Evolutionary conservation across 345 rosid species (phyloP), one percentile per base, ranked within the genome.

Genomic region (Psidium friedrichsthalianum): DNA sequence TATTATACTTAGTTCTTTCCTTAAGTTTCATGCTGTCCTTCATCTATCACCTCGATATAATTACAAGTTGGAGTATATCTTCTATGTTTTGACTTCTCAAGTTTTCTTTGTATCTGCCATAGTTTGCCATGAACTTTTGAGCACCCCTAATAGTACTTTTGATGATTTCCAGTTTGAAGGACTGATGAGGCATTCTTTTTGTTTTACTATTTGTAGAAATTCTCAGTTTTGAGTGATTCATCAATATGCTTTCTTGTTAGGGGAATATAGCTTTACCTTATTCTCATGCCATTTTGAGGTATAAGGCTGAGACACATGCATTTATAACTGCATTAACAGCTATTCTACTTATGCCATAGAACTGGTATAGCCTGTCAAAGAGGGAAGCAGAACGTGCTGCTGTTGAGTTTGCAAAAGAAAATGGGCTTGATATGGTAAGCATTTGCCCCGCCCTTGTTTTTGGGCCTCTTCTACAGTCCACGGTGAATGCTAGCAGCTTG

Each of bases 331-430:
- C 74, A 61, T 61, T 8, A 61, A 61, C 21, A 6, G 11, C 40
- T 14, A 29, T 61, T 61, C 74, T 1, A 7, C 74, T 61, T 61
- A 56, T 13, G 69, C 44, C 86, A 40, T 58, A 93, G 98, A 91
- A 93, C 56, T 93, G 96, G 98, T 95, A 96, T 88, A 88, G 89
- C 87, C 80, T 91, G 78, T 87, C 97, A 25, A 96, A 96, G 90
- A 93, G 95, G 53, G 89, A 84, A 90, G 99, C 96, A 25, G 99
- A 93, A 86, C 89, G 87, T 80, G 90, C 88, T 84, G 96, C 98
- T 86, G 85, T 92, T 27, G 93, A 92, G 74, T 94, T 88, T 74
- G 95, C 91, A 16, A 93, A 89, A 82, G 89, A 32, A 82, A 89
- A 53, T 16, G 93, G 94, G 24, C 93, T 95, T 83, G 88, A 93